These are phyloP conservation scores for Daldinia decipiens DNA, from an alignment of 495 filamentous ascomycete species.

Conservation along the genomic window DNA sequence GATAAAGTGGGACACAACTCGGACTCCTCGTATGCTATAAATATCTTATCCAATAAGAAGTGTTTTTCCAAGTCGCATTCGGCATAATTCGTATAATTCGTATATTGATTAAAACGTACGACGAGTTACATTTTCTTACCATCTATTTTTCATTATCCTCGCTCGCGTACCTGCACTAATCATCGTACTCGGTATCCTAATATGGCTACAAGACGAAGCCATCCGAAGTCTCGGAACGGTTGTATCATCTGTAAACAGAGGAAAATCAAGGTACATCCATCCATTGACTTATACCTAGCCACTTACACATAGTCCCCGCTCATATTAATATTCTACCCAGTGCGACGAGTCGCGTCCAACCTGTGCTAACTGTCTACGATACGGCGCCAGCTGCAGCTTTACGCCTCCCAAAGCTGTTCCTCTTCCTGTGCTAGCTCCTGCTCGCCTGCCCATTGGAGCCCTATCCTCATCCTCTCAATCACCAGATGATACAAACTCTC, in stretches of 20 bases:
- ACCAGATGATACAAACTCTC: not conserved
- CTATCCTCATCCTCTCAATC: not conserved
- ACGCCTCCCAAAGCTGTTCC: not conserved
- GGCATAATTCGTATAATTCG: not conserved
- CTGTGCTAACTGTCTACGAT: not conserved
- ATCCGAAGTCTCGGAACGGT: not conserved
- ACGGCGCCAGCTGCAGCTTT: not conserved
- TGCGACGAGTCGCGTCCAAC: constrained; percentile 4
- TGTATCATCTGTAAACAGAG: not conserved
- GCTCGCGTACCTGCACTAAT: not conserved
- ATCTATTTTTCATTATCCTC: not conserved
- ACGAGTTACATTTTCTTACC: not conserved
- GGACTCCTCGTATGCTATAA: not conserved
- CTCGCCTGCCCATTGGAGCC: not conserved
- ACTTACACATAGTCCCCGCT: not conserved
- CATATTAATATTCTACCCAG: not conserved
- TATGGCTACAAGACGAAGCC: not conserved
- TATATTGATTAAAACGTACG: not conserved
- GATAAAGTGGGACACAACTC: not conserved
- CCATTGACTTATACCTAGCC: not conserved
- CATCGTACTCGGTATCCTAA: not conserved
- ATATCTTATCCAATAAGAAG: not conserved
- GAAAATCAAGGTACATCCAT: not conserved
- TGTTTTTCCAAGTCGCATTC: not conserved
- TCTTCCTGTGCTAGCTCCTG: not conserved